Evolutionary conservation across 2,329 filamentous ascomycete genomes (phyloP), one percentile per base, ranked within the genome.

Genomic region (Paecilomyces sp.): DNA sequence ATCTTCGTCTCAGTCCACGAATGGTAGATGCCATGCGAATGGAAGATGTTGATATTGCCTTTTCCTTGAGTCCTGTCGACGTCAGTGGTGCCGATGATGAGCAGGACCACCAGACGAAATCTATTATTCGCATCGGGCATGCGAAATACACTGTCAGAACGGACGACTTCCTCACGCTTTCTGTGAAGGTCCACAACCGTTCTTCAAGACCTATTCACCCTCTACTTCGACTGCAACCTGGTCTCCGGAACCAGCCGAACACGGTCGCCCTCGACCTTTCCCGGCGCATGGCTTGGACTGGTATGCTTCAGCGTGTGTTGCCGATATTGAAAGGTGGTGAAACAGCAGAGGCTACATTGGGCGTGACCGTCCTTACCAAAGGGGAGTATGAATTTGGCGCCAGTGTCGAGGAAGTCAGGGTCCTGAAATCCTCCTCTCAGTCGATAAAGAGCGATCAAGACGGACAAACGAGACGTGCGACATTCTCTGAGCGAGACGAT

Each of bases 1-100:
- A 85, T 34, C 84, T 96, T 54, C 83, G 89, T 9, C 79, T 97
- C 28, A 88, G 83, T 15, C 77, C 85, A 1, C 83, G 90, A 30
- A 95, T 96, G 88, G 87, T 96, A 53, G 90, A 96, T 63, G 88
- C 87, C 0, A 80, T 96, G 68, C 91, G 86, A 70, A 80, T 96
- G 3, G 90, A 94, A 55, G 91, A 96, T 65, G 74, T 96, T 3
- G 87, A 87, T 13, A 80, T 91, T 13, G 80, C 76, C 0, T 80
- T 91, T 30, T 69, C 69, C 28, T 63, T 77, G 34, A 62, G 61
- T 58, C 70, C 68, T n/a, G 66, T 66, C 11, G 74, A 78, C 53
- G 41, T 63, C 9, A 52, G 62, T 15, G 55, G 62, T 22, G 56
- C 64, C 3, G 61, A 55, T 47, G 62, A 36, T n/a, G 61, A 66